Conservation (phyloP, 495 filamentous ascomycete species). For the Halenospora varia region DNA sequence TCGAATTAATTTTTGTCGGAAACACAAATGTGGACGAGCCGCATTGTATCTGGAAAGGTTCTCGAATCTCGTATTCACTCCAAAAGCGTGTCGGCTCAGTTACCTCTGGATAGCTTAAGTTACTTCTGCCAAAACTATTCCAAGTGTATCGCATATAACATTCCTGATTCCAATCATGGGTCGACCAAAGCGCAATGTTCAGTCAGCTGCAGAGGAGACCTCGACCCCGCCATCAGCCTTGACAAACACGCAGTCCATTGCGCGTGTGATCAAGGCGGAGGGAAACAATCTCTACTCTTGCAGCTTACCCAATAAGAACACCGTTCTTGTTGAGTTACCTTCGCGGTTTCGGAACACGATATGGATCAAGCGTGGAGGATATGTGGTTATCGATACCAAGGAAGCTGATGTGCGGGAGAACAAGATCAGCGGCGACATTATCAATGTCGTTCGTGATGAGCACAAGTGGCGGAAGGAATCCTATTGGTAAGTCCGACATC, state of each 20-base stretch:
- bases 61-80: too few relatives aligned
- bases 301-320: slow-evolving; percentile 50
- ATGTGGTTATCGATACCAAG: slow-evolving; percentile 74
- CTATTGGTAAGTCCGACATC: slow-evolving; percentile 67
- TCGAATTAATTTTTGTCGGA: background rate
- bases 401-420: slow-evolving; percentile 61
- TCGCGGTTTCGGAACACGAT: slow-evolving; percentile 82
- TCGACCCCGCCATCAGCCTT: slow-evolving; percentile 68
- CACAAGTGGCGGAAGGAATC: slow-evolving; percentile 82
- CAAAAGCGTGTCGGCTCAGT: too few relatives aligned
- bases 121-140: too few relatives aligned
- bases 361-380: slow-evolving; percentile 85
- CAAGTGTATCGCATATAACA: too few relatives aligned
- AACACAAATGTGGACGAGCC: background rate
- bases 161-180: too few relatives aligned
- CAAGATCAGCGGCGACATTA: slow-evolving; percentile 82
- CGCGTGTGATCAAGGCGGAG: slow-evolving; percentile 71
- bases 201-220: slow-evolving; percentile 71
- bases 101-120: too few relatives aligned
- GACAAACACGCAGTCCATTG: slow-evolving; percentile 60
- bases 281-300: slow-evolving; percentile 86
- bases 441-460: slow-evolving; percentile 90
- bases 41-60: too few relatives aligned
- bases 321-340: slow-evolving; percentile 71
- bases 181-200: slow-evolving; percentile 68